A percentile compares a stretch with the other conserved stretches of the same genome.
phyloP scores from a whole-genome alignment of 257 asterid species.

The Salvia miltiorrhiza region DNA sequence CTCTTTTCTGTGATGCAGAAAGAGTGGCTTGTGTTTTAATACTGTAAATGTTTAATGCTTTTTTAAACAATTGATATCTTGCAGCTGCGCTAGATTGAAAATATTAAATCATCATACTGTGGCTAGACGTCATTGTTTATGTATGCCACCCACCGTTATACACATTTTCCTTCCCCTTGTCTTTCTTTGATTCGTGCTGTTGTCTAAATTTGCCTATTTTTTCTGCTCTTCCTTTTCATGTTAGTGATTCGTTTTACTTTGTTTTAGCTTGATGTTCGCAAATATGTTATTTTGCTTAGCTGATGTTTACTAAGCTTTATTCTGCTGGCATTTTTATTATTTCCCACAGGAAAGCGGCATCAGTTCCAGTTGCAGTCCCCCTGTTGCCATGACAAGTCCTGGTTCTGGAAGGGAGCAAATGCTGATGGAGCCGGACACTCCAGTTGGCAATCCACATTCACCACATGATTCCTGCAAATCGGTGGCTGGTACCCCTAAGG shows the following conservation, averaged over 20 bases:
- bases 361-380: constrained; percentile 29
- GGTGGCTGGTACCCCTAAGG: constrained; percentile 25
- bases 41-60: background rate
- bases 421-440: constrained; percentile 25
- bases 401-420: constrained; percentile 30
- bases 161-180: background rate
- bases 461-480: constrained; percentile 20
- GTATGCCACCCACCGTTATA: background rate
- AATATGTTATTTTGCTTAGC: background rate
- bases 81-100: background rate
- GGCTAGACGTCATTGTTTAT: background rate
- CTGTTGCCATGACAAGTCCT: constrained; percentile 22
- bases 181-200: constrained; percentile 7
- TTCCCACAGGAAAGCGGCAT: constrained; percentile 42
- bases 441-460: constrained; percentile 30
- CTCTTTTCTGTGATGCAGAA: background rate
- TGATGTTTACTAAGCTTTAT: constrained; percentile 1
- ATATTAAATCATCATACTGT: background rate
- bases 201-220: background rate
- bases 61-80: background rate
- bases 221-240: background rate
- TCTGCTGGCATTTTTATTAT: background rate
- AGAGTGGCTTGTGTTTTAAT: background rate
- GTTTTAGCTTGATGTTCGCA: constrained; percentile 1
- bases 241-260: background rate